Evolutionary conservation across 2,329 filamentous ascomycete species (phyloP), one percentile per base, ranked within the genome.

Genomic region (Berkeleyomyces rouxiae): DNA sequence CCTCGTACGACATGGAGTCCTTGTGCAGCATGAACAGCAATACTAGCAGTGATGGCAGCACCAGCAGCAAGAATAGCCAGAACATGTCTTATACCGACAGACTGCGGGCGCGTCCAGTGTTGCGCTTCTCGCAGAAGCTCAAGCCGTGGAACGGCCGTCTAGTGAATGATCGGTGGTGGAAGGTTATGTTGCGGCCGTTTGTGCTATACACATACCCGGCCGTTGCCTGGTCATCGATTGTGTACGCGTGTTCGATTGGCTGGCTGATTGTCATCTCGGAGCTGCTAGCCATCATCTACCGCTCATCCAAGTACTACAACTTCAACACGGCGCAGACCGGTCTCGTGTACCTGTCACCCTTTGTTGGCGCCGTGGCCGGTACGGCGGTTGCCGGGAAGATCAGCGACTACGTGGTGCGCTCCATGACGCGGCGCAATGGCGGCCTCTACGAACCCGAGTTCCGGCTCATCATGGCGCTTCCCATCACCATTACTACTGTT

Each of bases 241-340:
- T 96, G 3, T 97, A 97, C 71, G 78, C 90, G 0, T 85, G 93
- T 68, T 93, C 90, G 0, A 82, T 59, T 36, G 58, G 58, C 44
- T 97, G 92, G 93, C 79, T 97, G 37, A 96, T 97, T 67, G 90
- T 97, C 51, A 81, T 97, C 1, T 96, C 90, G 0, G 91, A 97
- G 72, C 87, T 87, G 0, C 83, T 97, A 2, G 82, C 89, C 0
- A 79, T 86, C 64, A 87, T 97, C 65, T 97, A 89, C 72, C 82
- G 87, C 44, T 77, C 83, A 62, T 76, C 77, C 0, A 76, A 80
- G 0, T 78, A 78, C 0, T 97, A 97, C 75, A 82, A 91, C 67
- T 97, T 97, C 71, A 84, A 80, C 33, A 80, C 89, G 0, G 75
- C 96, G 0, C 85, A 89, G 66, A 87, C 88, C 0, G 92, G 92